Percentiles rank a stretch among this genome's conserved stretches.
Evolutionary conservation across 129 eudicot species (phyloP).

Genomic region (Flaveria trinervia): DNA sequence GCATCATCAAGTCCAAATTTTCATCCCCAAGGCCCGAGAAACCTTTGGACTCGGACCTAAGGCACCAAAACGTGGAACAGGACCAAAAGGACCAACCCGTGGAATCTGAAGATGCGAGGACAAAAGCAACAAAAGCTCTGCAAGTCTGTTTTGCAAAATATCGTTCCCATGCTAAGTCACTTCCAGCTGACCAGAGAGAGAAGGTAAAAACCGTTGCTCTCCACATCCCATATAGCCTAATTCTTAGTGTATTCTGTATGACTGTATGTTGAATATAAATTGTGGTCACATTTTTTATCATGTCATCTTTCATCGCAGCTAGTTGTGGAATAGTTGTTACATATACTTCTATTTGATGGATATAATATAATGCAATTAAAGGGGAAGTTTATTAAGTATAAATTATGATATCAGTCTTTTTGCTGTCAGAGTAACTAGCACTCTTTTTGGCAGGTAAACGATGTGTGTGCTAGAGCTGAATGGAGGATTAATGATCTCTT

Average conservation of each 20-base stretch:
- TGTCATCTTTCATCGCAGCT: neutral
- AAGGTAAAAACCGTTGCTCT: constrained; percentile 34
- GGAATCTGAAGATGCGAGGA: constrained; percentile 44
- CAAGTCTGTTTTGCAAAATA: constrained; percentile 45
- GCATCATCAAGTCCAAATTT: neutral
- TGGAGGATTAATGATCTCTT: neutral
- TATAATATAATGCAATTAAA: neutral
- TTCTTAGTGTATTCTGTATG: neutral
- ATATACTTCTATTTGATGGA: neutral
- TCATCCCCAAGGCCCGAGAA: neutral
- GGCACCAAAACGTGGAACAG: neutral
- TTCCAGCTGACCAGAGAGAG: constrained; percentile 47
- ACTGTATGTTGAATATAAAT: neutral
- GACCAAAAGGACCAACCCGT: neutral
- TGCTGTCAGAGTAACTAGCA: neutral
- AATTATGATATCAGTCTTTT: neutral
- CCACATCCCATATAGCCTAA: neutral
- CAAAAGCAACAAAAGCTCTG: constrained; percentile 53
- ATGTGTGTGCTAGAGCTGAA: neutral
- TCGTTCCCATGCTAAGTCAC: constrained; percentile 50
- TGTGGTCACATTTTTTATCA: neutral
- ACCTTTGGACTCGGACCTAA: neutral
- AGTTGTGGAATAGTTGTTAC: neutral
- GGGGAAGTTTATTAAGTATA: neutral
- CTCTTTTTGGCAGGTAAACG: neutral